These are phyloP conservation scores for Saturnispora quitensis DNA, from an alignment of 805 yeast genomes.

Conservation along the genomic window DNA sequence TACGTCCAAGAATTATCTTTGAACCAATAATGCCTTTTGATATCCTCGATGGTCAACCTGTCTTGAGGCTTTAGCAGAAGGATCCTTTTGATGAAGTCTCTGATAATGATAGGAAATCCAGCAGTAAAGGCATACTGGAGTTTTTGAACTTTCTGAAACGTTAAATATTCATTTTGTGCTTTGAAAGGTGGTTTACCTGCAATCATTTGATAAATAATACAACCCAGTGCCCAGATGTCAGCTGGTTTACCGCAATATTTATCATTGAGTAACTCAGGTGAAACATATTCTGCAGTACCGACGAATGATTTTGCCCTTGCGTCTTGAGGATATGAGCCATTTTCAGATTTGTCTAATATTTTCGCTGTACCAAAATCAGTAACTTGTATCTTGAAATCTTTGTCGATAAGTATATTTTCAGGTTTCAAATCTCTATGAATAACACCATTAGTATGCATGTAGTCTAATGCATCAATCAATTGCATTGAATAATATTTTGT, in stretches of 20 bases:
- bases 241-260: conserved; percentile 57
- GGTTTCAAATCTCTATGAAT: conserved; percentile 80
- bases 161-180: conserved; percentile 72
- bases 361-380: conserved; percentile 86
- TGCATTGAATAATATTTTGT: conserved; percentile 65
- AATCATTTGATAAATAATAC: conserved; percentile 52
- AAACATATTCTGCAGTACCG: conserved; percentile 79
- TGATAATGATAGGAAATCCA: conserved; percentile 63
- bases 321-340: conserved; percentile 54
- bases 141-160: conserved; percentile 75
- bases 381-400: conserved; percentile 50
- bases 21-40: conserved; percentile 59
- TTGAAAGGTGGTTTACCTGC: conserved; percentile 73
- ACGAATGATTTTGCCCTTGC: conserved; percentile 72
- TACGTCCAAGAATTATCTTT: conserved; percentile 46
- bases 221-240: conserved; percentile 56
- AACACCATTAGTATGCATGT: conserved; percentile 67
- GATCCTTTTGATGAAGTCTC: conserved; percentile 67
- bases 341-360: conserved; percentile 44
- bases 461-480: conserved; percentile 60
- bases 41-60: conserved; percentile 46
- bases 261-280: conserved; percentile 70
- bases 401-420: conserved; percentile 64
- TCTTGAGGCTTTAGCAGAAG: conserved; percentile 55
- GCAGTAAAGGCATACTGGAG: conserved; percentile 78